Base-by-base conservation (phyloP, 192 early-diverging fungal genomes). In the Mortierella claussenii region DNA sequence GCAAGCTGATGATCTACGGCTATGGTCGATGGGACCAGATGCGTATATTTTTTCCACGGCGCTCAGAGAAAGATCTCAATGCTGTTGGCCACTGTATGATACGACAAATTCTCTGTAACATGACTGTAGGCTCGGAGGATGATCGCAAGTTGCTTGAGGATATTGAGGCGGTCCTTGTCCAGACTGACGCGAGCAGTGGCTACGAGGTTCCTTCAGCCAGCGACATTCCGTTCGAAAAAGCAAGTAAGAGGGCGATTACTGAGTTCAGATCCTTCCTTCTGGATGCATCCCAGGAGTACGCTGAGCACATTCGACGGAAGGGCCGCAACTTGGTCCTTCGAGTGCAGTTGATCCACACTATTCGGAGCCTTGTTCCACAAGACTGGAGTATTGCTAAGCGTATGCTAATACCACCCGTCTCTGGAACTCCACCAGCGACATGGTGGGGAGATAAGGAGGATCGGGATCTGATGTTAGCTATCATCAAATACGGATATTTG, bases 381-480 rank as follows among this genome's bases (percentile, higher is more conserved):
- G 81, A 88, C 45, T 88, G 83, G 82, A 79, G 82, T 28, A 76
- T 82, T 21, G 87, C 88, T 64, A 86, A 86, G 81, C 30, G 67
- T 18, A 83, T 89, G 53, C 60, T 59, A 10, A 87, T 95, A 60
- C 93, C 93, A 2, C 76, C 81, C 20, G 82, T 95, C 6, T 80
- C 85, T 27, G 81, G 81, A 11, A 52, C 57, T 10, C 87, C 83
- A 24, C 87, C 88, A 21, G 80, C 78, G 1, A 46, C 74, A 6
- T 89, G 89, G 89, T 95, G 94, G 94, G 91, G 92, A 31, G 96
- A 85, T 11, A 67, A 87, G 33, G 87, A 94, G 76, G 94, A 95
- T 57, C 86, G 89, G 10, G 91, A 94, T 70, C 52, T 95, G 46
- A 64, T 95, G 58, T 78, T 94, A 37, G 93, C 93, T 11, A 92